Percentiles rank a stretch among this genome's conserved stretches.
These are phyloP conservation scores for Warburgia ugandensis DNA, from an alignment of 164 flowering plant genomes.

Conservation along the genomic window DNA sequence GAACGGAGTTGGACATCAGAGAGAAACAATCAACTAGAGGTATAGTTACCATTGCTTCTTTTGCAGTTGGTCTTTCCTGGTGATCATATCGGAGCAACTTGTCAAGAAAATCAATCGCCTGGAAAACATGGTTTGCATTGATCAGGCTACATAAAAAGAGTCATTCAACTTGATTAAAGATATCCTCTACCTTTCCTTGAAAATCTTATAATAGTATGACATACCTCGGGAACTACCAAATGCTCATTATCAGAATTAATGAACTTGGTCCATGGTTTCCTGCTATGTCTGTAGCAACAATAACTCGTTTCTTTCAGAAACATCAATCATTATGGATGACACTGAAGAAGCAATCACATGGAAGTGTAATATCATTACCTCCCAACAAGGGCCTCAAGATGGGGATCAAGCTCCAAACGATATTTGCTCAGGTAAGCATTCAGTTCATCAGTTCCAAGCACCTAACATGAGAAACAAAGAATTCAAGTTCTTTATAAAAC, in stretches of 20 bases:
- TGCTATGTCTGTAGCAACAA: conserved; percentile 55
- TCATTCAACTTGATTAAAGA: neutral
- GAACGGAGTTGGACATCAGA: neutral
- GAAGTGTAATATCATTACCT: conserved; percentile 35
- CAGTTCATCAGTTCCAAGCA: conserved; percentile 91
- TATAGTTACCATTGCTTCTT: conserved; percentile 87
- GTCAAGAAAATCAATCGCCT: conserved; percentile 95
- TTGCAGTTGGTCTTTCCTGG: conserved; percentile 96
- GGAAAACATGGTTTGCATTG: neutral
- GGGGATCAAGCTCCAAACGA: conserved; percentile 79
- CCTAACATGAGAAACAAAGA: conserved; percentile 36
- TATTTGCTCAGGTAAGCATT: conserved; percentile 75
- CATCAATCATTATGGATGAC: neutral
- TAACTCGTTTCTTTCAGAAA: neutral
- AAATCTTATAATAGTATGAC: neutral
- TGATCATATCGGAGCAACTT: conserved; percentile 96
- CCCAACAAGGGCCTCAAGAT: conserved; percentile 88
- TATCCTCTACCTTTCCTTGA: too few relatives aligned
- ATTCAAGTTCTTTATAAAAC: too few relatives aligned
- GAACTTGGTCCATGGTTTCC: conserved; percentile 89
- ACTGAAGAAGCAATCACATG: neutral
- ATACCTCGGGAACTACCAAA: conserved; percentile 91
- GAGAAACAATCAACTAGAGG: neutral
- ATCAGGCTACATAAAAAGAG: neutral
- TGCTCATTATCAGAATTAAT: conserved; percentile 78